These are phyloP conservation scores for Ascochyta clinopodiicola DNA, from an alignment of 2,329 filamentous ascomycete species.

Conservation along the genomic window DNA sequence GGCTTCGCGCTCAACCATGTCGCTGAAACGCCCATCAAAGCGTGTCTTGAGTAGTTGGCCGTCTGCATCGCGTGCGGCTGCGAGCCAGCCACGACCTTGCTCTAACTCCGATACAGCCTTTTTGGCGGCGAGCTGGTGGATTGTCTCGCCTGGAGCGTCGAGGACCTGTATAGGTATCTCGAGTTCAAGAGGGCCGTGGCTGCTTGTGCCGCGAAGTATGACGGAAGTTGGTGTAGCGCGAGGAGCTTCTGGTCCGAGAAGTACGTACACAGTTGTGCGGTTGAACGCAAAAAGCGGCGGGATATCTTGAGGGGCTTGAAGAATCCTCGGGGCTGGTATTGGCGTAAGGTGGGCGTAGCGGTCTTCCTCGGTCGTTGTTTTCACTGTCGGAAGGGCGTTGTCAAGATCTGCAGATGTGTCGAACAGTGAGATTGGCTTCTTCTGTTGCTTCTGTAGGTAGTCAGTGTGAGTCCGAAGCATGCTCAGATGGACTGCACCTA, in stretches of 20 bases:
- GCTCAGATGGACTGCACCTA: neutral
- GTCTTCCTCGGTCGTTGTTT: constrained; percentile 37
- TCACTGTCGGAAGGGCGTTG: constrained; percentile 11
- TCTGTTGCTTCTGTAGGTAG: constrained; percentile 7
- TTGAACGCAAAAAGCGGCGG: constrained; percentile 72
- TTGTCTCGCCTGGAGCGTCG: constrained; percentile 57
- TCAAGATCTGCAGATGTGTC: constrained; percentile 6
- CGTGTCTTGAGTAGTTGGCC: constrained; percentile 49
- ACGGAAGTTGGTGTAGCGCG: constrained; percentile 61
- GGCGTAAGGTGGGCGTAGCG: constrained; percentile 61
- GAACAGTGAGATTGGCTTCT: constrained; percentile 28
- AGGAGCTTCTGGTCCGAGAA: constrained; percentile 62
- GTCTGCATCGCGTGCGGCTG: constrained; percentile 49
- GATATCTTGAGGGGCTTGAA: constrained; percentile 70
- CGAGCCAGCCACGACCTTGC: constrained; percentile 70
- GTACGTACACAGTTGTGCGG: constrained; percentile 69
- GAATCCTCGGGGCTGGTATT: constrained; percentile 60
- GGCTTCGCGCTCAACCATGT: constrained; percentile 70
- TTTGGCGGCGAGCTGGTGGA: constrained; percentile 74
- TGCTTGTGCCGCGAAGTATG: constrained; percentile 63
- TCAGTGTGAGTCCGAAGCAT: neutral
- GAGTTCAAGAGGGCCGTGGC: constrained; percentile 66
- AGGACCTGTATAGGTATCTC: constrained; percentile 67
- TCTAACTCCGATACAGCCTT: constrained; percentile 74
- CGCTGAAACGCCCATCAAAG: constrained; percentile 58